Base-by-base conservation (phyloP, 768 basidiomycete species). In the Jaapia argillacea region DNA sequence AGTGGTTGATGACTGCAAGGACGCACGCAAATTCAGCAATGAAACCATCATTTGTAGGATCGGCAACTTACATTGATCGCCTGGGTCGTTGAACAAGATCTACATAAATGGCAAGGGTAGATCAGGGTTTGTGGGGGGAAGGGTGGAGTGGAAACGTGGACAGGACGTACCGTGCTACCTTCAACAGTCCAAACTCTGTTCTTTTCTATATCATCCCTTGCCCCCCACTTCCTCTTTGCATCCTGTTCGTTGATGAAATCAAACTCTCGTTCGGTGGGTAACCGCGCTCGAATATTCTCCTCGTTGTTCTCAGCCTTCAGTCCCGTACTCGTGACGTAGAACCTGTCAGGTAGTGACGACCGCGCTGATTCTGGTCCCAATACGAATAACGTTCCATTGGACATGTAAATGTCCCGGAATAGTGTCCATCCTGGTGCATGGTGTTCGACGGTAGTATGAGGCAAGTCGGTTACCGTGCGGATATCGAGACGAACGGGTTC, bases 401-500 rank as follows among this genome's bases (percentile, higher is more conserved):
- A 75, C 77, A 90, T 72, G 71, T 93, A 93, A 3, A 93, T 57
- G 57, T 90, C 80, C 22, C 72, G 72, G 59, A 87, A 88, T 24
- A 90, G 62, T 0, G 90, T 90, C 87, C 89, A 92, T 31, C 89
- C 88, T 23, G 80, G 80, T 4, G 79, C 80, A 44, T 86, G 84
- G 20, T 75, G 68, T 10, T 78, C 58, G 23, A 86, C 54, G 12
- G 69, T 64, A 0, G 83, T 85, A 37, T 68, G 62, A 0, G 77
- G 77, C 3, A 83, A 42, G 14, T 25, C 46, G 25, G 47, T 44
- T 13, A 48, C 41, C 21, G 12, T 10, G 10, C 13, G 22, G 10
- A 38, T 7, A 21, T 38, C 37, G 7, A 21, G 7, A 10, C 10
- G 10, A 10, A 10, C 16, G 10, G 4, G 43, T 26, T 21, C 41